Percentiles rank a stretch among this genome's conserved stretches.
phyloP scores from a whole-genome alignment of 306 rosid genomes.

The Gillenia trifoliata region DNA sequence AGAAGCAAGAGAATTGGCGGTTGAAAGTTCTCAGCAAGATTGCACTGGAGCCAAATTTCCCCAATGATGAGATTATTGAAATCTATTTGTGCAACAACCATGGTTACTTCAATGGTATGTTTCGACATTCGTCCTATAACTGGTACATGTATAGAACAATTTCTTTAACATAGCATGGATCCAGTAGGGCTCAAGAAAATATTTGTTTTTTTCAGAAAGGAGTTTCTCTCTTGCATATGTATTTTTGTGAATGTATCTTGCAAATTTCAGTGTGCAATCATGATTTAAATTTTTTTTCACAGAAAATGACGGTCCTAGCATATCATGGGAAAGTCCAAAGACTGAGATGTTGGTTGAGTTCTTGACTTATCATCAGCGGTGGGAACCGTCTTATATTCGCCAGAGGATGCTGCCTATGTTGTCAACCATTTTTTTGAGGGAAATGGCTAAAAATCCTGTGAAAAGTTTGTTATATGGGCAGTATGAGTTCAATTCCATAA shows the following conservation, averaged over 20 bases:
- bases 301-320: slow-evolving; percentile 50
- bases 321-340: slow-evolving; percentile 59
- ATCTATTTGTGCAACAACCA: slow-evolving; percentile 62
- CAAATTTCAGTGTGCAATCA: slow-evolving; percentile 15
- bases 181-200: background rate
- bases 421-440: slow-evolving; percentile 78
- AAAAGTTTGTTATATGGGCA: slow-evolving; percentile 55
- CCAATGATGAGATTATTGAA: slow-evolving; percentile 55
- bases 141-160: background rate
- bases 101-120: slow-evolving; percentile 55
- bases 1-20: slow-evolving; percentile 56
- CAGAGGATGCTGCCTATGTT: slow-evolving; percentile 68
- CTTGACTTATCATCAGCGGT: slow-evolving; percentile 59
- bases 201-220: background rate
- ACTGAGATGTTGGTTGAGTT: slow-evolving; percentile 59
- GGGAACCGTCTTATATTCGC: slow-evolving; percentile 74
- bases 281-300: slow-evolving; percentile 9
- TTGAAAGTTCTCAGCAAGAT: slow-evolving; percentile 60
- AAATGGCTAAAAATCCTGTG: slow-evolving; percentile 28
- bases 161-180: background rate
- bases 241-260: background rate
- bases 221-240: background rate
- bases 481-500: slow-evolving; percentile 62
- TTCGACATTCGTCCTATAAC: slow-evolving; percentile 1
- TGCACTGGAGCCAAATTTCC: slow-evolving; percentile 61